phyloP scores from a whole-genome alignment of 768 basidiomycete species.

The Kockovaella imperatae region DNA sequence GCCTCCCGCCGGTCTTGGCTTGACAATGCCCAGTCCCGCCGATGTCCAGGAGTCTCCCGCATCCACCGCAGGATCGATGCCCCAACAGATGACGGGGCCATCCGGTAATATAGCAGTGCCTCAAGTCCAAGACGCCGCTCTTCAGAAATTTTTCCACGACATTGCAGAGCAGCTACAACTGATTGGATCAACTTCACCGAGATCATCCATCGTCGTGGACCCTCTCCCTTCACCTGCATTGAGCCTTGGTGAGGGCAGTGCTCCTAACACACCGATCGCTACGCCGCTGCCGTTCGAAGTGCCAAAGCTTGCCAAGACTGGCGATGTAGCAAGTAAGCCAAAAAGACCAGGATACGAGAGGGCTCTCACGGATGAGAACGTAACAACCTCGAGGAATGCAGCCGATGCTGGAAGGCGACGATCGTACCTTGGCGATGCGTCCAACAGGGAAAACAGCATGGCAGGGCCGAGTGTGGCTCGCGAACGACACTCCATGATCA shows the following conservation, averaged over 20 bases:
- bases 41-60: slow-evolving; percentile 18
- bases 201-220: slow-evolving; percentile 17
- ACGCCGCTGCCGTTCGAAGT: not conserved
- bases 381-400: slow-evolving; percentile 1
- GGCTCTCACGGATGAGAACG: not conserved
- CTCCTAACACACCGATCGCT: slow-evolving; percentile 3
- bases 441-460: slow-evolving; percentile 10
- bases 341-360: not conserved
- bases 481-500: not conserved
- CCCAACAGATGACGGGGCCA: slow-evolving; percentile 1
- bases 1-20: slow-evolving; percentile 22
- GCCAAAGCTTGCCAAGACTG: too few species aligned
- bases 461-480: too few species aligned
- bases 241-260: slow-evolving; percentile 6
- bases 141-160: slow-evolving; percentile 76
- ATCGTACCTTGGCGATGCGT: slow-evolving; percentile 27
- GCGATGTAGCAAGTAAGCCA: too few species aligned
- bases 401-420: slow-evolving; percentile 13
- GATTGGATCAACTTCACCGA: slow-evolving; percentile 52
- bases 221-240: slow-evolving; percentile 11
- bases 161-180: slow-evolving; percentile 68
- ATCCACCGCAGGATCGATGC: not conserved
- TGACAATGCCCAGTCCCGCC: slow-evolving; percentile 16
- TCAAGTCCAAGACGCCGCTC: slow-evolving; percentile 61
- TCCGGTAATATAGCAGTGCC: slow-evolving; percentile 52